Conservation (phyloP, 2,329 filamentous ascomycete species). For the Penicillium sp. region DNA sequence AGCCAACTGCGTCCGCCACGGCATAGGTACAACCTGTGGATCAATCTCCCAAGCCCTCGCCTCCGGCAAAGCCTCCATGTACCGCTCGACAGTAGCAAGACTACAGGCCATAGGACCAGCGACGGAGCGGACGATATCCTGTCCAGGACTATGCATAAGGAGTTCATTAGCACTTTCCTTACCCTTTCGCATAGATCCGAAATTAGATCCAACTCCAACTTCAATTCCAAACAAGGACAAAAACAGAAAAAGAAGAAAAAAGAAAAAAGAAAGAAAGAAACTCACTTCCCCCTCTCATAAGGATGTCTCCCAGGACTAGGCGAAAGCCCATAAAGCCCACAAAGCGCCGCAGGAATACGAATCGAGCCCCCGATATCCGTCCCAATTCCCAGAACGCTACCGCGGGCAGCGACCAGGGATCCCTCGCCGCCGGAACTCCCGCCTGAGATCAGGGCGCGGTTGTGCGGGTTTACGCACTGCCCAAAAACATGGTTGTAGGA, state of each 20-base stretch:
- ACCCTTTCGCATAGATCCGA: conserved; percentile 5
- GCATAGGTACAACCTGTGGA: conserved; percentile 35
- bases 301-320: conserved; percentile 39
- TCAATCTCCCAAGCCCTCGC: conserved; percentile 39
- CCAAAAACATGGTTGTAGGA: conserved; percentile 48
- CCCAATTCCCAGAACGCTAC: conserved; percentile 52
- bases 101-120: conserved; percentile 30
- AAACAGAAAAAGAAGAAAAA: too few relatives aligned
- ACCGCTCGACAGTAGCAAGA: conserved; percentile 28
- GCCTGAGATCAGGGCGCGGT: conserved; percentile 50
- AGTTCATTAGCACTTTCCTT: not conserved
- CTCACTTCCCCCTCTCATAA: conserved; percentile 35
- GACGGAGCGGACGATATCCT: conserved; percentile 29
- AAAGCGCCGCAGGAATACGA: conserved; percentile 54
- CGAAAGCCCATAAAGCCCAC: conserved; percentile 51
- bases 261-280: conserved; percentile 20
- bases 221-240: too few relatives aligned
- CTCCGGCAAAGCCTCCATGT: conserved; percentile 36
- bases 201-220: too few relatives aligned
- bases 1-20: conserved; percentile 33
- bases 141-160: conserved; percentile 19
- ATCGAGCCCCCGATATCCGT: conserved; percentile 54
- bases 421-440: conserved; percentile 56
- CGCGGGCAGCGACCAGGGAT: conserved; percentile 49
- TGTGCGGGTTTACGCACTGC: conserved; percentile 52